Percentiles rank a stretch among this genome's conserved stretches.
Evolutionary conservation across 78 protist genomes (phyloP).

Genomic region (Dictyostelium firmibasis): DNA sequence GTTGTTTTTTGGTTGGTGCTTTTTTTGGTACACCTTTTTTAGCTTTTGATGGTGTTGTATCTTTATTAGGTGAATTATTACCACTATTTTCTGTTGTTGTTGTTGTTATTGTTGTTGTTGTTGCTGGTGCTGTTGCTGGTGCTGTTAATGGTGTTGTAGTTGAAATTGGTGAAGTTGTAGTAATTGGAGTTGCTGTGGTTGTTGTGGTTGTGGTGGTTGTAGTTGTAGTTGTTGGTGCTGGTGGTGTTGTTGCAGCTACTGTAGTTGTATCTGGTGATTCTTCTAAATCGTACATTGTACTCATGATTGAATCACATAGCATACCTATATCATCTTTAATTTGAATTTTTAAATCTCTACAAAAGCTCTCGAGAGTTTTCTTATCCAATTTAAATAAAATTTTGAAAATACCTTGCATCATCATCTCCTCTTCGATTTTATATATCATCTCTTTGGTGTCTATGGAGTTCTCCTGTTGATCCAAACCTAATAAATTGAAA

Average conservation of each 20-base stretch:
- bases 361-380: background rate
- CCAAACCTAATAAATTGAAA: background rate
- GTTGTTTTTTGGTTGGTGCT: constrained; percentile 7
- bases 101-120: background rate
- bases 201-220: background rate
- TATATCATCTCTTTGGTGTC: background rate
- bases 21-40: background rate
- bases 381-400: background rate
- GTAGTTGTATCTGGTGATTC: background rate
- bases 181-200: background rate
- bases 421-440: constrained; percentile 13
- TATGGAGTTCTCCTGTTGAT: background rate
- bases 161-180: background rate
- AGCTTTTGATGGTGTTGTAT: background rate
- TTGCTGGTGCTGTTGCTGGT: background rate
- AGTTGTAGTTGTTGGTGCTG: background rate
- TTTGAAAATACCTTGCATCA: constrained; percentile 28
- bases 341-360: constrained; percentile 13
- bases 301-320: background rate
- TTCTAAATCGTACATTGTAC: constrained; percentile 25
- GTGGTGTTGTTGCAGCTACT: background rate
- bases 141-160: background rate
- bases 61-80: background rate
- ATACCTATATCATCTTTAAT: background rate
- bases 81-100: background rate